Base-by-base conservation (phyloP, 2,329 filamentous ascomycete genomes). In the Aureobasidium namibiae region DNA sequence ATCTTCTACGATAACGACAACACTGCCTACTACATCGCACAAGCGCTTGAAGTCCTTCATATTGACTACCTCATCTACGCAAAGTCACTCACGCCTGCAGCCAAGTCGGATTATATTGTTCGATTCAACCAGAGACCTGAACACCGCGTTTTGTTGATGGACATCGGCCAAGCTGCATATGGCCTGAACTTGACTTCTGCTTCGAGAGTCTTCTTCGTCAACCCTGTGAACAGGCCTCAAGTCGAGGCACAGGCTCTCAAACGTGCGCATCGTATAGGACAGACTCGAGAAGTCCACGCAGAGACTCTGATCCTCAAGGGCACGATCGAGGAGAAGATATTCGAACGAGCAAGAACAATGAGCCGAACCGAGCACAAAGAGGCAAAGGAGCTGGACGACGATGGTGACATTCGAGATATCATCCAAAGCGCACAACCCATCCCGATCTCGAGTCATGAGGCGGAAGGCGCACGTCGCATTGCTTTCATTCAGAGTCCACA, bases 1-100 rank as follows among this genome's bases (percentile, higher is more conserved):
- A 82, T 96, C 10, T 97, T 97, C 71, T 96, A 96, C 70, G 90
- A 95, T 62, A 87, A 88, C 33, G 88, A 94, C 61, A 92, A 95
- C 65, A 81, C 88, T 2, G 92, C 90, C 1, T 95, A 83, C 71
- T 96, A 95, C 73, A 82, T 96, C 39, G 88, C 90, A 0, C 86
- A 91, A 68, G 84, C 87, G 31, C 79, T 97, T 0, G 92, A 96
- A 64, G 79, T 92, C 33, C 72, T 87, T 1, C 78, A 82, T 9
- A 73, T 86, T 49, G 78, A 82, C 34, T 83, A 85, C 63, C 78
- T 84, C 21, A 85, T 86, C 52, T 91, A 90, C 65, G 83, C 86
- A 13, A 84, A 83, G 64, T 77, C 78, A 1, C 74, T 91, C 1
- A 78, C 80, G 1, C 77, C 82, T 0, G 77, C 80, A 13, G 80